phyloP scores from a whole-genome alignment of 2,329 filamentous ascomycete genomes.

The Esteya vermicola region DNA sequence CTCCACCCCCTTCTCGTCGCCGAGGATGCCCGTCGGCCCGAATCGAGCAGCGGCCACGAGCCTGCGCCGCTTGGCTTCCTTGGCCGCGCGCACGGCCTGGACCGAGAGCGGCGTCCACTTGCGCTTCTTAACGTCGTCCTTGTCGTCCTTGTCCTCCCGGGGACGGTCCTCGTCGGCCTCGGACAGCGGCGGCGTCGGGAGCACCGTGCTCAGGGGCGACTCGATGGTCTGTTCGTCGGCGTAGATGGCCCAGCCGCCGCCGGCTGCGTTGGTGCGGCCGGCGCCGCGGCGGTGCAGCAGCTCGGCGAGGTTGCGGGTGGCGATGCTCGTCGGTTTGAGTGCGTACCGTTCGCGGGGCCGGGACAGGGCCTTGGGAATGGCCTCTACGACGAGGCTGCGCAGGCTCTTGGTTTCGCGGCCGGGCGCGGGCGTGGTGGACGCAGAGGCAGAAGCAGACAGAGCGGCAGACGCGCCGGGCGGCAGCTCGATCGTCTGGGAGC shows the following conservation, averaged over 20 bases:
- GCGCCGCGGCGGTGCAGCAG: slow-evolving; percentile 56
- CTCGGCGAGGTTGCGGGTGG: slow-evolving; percentile 56
- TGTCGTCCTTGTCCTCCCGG: slow-evolving; percentile 8
- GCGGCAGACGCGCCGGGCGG: neutral
- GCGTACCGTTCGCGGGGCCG: slow-evolving; percentile 58
- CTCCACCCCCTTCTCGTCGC: slow-evolving; percentile 48
- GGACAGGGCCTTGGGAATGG: slow-evolving; percentile 71
- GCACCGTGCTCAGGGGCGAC: slow-evolving; percentile 38
- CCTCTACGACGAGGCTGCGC: slow-evolving; percentile 58
- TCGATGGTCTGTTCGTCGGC: slow-evolving; percentile 43
- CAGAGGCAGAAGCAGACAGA: slow-evolving; percentile 6
- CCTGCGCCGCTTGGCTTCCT: slow-evolving; percentile 41
- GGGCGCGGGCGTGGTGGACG: slow-evolving; percentile 11
- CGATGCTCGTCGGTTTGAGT: slow-evolving; percentile 52
- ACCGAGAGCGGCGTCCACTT: slow-evolving; percentile 11
- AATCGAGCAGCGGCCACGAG: slow-evolving; percentile 55
- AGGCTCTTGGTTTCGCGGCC: slow-evolving; percentile 46
- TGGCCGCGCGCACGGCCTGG: slow-evolving; percentile 17
- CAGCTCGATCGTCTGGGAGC: slow-evolving; percentile 20
- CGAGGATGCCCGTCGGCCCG: slow-evolving; percentile 40
- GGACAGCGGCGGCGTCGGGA: slow-evolving; percentile 33
- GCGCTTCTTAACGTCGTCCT: neutral
- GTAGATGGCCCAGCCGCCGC: slow-evolving; percentile 70
- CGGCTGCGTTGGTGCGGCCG: slow-evolving; percentile 54
- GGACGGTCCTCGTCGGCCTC: slow-evolving; percentile 18